A percentile compares a stretch with the other conserved stretches of the same genome.
Evolutionary conservation across 352 stramenopile genomes (phyloP).

Genomic region (Globisporangium radiosum): DNA sequence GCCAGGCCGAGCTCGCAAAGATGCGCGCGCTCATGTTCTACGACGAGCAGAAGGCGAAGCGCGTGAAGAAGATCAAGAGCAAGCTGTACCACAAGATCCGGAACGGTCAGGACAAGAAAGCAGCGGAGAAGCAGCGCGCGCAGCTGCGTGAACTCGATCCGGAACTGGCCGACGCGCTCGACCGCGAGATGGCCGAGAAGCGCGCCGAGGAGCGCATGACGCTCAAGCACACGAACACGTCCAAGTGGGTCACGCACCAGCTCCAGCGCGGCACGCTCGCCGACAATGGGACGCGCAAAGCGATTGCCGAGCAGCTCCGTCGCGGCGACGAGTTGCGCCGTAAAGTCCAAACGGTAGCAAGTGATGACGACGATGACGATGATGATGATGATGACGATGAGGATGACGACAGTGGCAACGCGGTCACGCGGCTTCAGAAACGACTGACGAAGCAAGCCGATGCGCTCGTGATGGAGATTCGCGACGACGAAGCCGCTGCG

Average conservation of each 20-base stretch:
- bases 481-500: slow-evolving; percentile 40
- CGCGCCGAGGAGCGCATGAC: slow-evolving; percentile 96
- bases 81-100: slow-evolving; percentile 98
- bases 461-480: slow-evolving; percentile 72
- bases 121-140: slow-evolving; percentile 83
- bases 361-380: slow-evolving; percentile 52
- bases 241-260: slow-evolving; percentile 95
- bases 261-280: slow-evolving; percentile 89
- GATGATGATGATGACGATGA: slow-evolving; percentile 42
- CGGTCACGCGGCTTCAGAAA: slow-evolving; percentile 50
- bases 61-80: slow-evolving; percentile 99
- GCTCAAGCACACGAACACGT: slow-evolving; percentile 97
- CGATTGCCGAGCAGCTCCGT: slow-evolving; percentile 85
- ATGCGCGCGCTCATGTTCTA: slow-evolving; percentile 98
- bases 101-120: slow-evolving; percentile 89
- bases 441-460: slow-evolving; percentile 63
- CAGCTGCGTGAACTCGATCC: slow-evolving; percentile 74
- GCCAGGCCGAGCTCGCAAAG: slow-evolving; percentile 92
- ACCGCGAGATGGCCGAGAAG: slow-evolving; percentile 86
- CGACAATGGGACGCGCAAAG: slow-evolving; percentile 88
- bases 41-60: slow-evolving; percentile 96
- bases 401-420: slow-evolving; percentile 34
- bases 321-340: slow-evolving; percentile 89
- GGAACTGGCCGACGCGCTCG: slow-evolving; percentile 57
- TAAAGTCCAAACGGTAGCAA: slow-evolving; percentile 87